Percentiles rank a stretch among this genome's conserved stretches.
Conservation (phyloP, 139 green algal species). For the Parachlorella kessleri region DNA sequence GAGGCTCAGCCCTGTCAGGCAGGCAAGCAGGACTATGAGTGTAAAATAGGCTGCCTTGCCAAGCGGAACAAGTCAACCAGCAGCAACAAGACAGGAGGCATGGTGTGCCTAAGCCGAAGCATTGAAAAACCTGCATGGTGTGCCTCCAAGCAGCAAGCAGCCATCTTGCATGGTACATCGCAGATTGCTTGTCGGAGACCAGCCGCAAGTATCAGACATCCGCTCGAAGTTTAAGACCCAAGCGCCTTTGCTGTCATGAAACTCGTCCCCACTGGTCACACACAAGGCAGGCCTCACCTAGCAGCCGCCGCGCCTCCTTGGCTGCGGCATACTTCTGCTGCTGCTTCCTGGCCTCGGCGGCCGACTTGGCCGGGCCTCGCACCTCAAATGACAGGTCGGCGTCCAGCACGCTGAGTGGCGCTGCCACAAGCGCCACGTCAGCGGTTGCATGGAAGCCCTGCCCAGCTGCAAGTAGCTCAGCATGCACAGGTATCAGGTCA, state of each 20-base stretch:
- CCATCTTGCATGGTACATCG: too few species aligned
- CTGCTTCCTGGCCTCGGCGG: conserved; percentile 47
- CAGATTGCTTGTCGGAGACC: too few species aligned
- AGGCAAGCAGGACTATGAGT: too few species aligned
- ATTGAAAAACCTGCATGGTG: too few species aligned
- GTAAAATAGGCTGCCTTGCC: not conserved
- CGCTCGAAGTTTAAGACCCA: too few species aligned
- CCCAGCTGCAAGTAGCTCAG: conserved; percentile 39
- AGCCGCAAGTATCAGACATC: too few species aligned
- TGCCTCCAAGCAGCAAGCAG: too few species aligned
- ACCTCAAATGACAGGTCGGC: conserved; percentile 55
- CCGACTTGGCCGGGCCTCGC: conserved; percentile 13
- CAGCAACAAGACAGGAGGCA: not conserved
- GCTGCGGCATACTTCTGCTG: conserved; percentile 50
- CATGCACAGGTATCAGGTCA: too few species aligned
- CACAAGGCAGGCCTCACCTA: conserved; percentile 45
- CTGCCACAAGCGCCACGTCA: conserved; percentile 51
- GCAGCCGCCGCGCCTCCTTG: conserved; percentile 52
- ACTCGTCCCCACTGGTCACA: too few species aligned
- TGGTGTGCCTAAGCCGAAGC: too few species aligned
- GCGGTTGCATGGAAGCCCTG: conserved; percentile 41
- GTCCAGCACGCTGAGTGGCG: conserved; percentile 63
- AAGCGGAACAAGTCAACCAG: not conserved
- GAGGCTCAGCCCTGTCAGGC: conserved; percentile 35
- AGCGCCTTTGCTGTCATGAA: too few species aligned